Evolutionary conservation across 1,139 yeast species (phyloP), one percentile per base, ranked within the genome.

Genomic region (Neolecta irregularis): DNA sequence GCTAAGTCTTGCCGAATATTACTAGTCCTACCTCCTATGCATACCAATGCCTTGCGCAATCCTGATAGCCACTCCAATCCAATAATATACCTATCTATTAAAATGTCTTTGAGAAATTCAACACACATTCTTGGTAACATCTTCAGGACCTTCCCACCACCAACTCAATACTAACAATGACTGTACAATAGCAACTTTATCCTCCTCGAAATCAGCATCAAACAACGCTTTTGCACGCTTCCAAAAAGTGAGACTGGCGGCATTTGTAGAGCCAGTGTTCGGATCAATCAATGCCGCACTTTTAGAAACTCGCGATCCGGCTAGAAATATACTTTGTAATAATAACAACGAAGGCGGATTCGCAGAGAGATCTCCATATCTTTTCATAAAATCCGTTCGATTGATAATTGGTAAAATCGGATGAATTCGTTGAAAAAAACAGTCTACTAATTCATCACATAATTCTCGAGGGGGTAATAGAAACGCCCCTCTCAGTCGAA

Each of bases 11-110:
- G n/a, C n/a, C n/a, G n/a, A n/a, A n/a, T n/a, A n/a, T n/a, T 53
- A 45, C 19, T 43, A 36, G 13, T 45, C 46, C 12, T 42, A 47
- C 34, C 45, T 44, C 47, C 83, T 61, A 51, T 79, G 88, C 48
- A 78, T 64, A 1, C 91, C 91, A 53, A 73, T 72, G 7, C 85
- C 83, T 49, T 76, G 88, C 2, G 91, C 91, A 35, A 76, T 64
- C 8, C 74, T 67, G 24, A 76, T 63, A 0, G 83, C 88, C 2
- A 73, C 70, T 36, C 80, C 63, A 3, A 77, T 70, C 92, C 92
- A 78, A 53, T 75, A 77, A 51, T n/a, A n/a, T n/a, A n/a, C n/a
- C n/a, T n/a, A n/a, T n/a, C n/a, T n/a, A n/a, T n/a, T n/a, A n/a
- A n/a, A n/a, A n/a, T n/a, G n/a, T n/a, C n/a, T n/a, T n/a, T n/a